Percentiles rank a stretch among this genome's conserved stretches.
phyloP scores from a whole-genome alignment of 805 yeast species.

The Ogataea sp. region DNA sequence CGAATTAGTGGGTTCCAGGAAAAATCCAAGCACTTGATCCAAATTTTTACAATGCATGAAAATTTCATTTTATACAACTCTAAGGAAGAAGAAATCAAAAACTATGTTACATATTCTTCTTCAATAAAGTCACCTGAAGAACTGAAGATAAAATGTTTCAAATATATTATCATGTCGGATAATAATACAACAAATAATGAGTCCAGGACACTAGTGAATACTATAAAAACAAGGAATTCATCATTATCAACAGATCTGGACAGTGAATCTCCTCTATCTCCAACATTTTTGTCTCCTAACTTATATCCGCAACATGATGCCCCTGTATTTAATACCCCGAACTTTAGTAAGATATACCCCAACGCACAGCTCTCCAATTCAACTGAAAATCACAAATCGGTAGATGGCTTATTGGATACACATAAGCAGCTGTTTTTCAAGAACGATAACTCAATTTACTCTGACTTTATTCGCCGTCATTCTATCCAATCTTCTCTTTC shows the following conservation, averaged over 20 bases:
- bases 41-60: background rate
- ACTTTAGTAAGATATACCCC: background rate
- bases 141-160: background rate
- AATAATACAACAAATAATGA: too few relatives aligned
- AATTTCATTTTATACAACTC: background rate
- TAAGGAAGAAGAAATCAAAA: background rate
- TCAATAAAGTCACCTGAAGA: background rate
- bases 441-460: background rate
- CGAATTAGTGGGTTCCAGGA: too few relatives aligned
- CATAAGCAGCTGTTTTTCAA: constrained; percentile 13
- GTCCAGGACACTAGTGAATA: too few relatives aligned
- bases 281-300: background rate
- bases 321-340: background rate
- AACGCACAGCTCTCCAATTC: too few relatives aligned
- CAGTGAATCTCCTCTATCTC: background rate
- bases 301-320: background rate
- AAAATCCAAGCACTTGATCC: background rate
- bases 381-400: background rate
- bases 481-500: background rate
- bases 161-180: too few relatives aligned
- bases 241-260: background rate
- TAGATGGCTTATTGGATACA: constrained; percentile 10
- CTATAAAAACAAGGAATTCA: background rate
- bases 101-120: background rate
- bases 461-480: constrained; percentile 1